phyloP scores from a whole-genome alignment of 2,329 filamentous ascomycete species.

The Aureobasidium sp. region DNA sequence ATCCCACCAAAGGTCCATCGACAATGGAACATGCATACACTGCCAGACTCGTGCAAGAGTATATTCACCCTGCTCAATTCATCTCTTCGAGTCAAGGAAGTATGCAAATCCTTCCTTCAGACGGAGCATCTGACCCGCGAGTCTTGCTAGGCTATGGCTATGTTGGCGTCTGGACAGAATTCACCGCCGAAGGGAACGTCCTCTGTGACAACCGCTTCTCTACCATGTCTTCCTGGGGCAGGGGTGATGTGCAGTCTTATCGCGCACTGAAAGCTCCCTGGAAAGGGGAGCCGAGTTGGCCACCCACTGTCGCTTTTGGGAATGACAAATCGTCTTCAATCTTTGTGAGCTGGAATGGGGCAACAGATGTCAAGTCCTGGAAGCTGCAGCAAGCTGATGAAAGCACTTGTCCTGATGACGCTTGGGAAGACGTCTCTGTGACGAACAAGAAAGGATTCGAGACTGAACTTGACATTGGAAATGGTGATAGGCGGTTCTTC shows the following conservation, averaged over 20 bases:
- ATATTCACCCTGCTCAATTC: constrained; percentile 22
- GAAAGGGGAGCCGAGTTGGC: constrained; percentile 22
- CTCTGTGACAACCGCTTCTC: constrained; percentile 39
- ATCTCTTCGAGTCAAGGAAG: constrained; percentile 22
- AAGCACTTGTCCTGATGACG: not conserved
- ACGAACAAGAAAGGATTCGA: constrained; percentile 20
- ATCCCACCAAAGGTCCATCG: constrained; percentile 16
- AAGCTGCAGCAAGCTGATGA: constrained; percentile 25
- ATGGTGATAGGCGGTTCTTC: not conserved
- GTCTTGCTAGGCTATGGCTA: constrained; percentile 48
- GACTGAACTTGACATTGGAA: constrained; percentile 15
- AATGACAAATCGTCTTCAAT: constrained; percentile 20
- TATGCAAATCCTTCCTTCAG: constrained; percentile 19
- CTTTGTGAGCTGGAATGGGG: constrained; percentile 49
- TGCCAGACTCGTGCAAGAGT: constrained; percentile 25
- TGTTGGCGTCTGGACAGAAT: constrained; percentile 44
- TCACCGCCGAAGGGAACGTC: constrained; percentile 31
- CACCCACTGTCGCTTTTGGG: constrained; percentile 19
- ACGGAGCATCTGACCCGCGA: constrained; percentile 10
- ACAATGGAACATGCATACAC: constrained; percentile 17
- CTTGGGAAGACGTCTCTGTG: constrained; percentile 19
- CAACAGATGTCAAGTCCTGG: constrained; percentile 42
- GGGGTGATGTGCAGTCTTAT: constrained; percentile 31
- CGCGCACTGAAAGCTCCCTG: constrained; percentile 30
- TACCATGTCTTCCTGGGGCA: constrained; percentile 24